A percentile compares a stretch with the other conserved stretches of the same genome.
phyloP scores from a whole-genome alignment of 805 yeast species.

The Candida chilensis region DNA sequence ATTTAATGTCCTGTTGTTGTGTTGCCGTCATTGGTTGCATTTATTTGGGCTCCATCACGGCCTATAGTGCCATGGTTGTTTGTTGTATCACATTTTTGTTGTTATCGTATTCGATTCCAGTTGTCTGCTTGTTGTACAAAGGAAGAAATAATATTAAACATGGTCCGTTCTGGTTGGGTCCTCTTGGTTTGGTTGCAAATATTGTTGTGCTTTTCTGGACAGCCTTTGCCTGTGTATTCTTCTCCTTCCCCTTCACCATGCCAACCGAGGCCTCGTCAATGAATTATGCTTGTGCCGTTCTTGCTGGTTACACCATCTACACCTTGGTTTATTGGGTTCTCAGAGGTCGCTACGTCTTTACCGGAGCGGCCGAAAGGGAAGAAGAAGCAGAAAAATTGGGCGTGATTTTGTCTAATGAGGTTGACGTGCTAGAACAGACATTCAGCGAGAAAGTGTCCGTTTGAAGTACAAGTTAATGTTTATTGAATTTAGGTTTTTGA shows the following conservation, averaged over 20 bases:
- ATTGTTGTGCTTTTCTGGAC: slow-evolving; percentile 48
- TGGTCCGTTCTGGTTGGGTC: slow-evolving; percentile 65
- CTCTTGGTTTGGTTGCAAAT: slow-evolving; percentile 41
- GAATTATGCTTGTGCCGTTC: slow-evolving; percentile 60
- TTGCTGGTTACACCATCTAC: slow-evolving; percentile 35
- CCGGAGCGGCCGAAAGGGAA: too few relatives aligned
- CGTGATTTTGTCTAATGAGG: too few relatives aligned
- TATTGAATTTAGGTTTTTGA: too few relatives aligned
- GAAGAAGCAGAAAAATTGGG: too few relatives aligned
- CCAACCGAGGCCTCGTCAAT: slow-evolving; percentile 54
- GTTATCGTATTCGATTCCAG: slow-evolving; percentile 50
- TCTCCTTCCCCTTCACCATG: slow-evolving; percentile 54
- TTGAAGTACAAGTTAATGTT: too few relatives aligned
- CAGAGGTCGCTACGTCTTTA: too few relatives aligned
- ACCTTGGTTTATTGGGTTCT: slow-evolving; percentile 44
- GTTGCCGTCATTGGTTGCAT: slow-evolving; percentile 50
- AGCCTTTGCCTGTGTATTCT: slow-evolving; percentile 47
- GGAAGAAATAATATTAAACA: slow-evolving; percentile 44
- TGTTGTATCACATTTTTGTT: slow-evolving; percentile 53
- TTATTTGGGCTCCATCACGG: slow-evolving; percentile 58
- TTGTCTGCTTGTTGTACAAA: slow-evolving; percentile 31
- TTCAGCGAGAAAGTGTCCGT: too few relatives aligned
- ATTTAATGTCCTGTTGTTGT: slow-evolving; percentile 42
- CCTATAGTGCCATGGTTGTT: slow-evolving; percentile 55
- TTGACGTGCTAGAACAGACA: too few relatives aligned